phyloP scores from a whole-genome alignment of 306 rosid species.

The Hippophae rhamnoides region DNA sequence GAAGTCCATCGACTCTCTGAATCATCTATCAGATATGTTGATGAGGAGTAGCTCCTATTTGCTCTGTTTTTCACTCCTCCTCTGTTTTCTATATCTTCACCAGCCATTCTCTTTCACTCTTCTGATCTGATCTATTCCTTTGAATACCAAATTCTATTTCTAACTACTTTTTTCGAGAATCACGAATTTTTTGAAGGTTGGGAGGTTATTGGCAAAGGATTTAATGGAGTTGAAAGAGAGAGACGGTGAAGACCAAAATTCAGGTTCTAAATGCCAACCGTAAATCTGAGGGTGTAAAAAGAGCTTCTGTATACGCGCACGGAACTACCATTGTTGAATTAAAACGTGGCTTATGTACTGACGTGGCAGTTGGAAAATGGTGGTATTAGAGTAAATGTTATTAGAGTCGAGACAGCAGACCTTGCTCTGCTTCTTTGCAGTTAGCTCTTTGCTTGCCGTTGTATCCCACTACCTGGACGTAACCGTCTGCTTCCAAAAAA shows the following conservation, averaged over 20 bases:
- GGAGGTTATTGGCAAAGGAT: conserved; percentile 21
- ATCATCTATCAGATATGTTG: conserved; percentile 26
- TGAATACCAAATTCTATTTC: background rate
- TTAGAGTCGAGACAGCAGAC: too few relatives aligned
- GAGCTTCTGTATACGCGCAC: background rate
- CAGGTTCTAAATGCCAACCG: conserved; percentile 27
- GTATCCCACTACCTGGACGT: too few relatives aligned
- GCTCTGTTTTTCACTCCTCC: conserved; percentile 28
- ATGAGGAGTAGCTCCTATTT: conserved; percentile 20
- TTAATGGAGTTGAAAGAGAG: conserved; percentile 17
- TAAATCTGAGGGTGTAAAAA: background rate
- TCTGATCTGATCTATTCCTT: too few relatives aligned
- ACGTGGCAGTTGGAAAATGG: background rate
- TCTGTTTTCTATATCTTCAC: conserved; percentile 58
- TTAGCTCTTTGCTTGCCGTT: too few relatives aligned
- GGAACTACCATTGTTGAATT: background rate
- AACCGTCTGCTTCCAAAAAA: too few relatives aligned
- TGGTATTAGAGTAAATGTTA: too few relatives aligned
- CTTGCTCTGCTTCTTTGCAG: too few relatives aligned
- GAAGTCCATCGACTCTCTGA: conserved; percentile 57
- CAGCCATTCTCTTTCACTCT: conserved; percentile 23
- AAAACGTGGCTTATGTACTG: background rate
- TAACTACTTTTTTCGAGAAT: conserved; percentile 5
- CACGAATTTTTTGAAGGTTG: background rate
- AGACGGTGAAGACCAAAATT: conserved; percentile 9